Percentiles rank a stretch among this genome's conserved stretches.
Evolutionary conservation across 2,329 filamentous ascomycete genomes (phyloP).

Genomic region (Rhexocercosporidium sp.): DNA sequence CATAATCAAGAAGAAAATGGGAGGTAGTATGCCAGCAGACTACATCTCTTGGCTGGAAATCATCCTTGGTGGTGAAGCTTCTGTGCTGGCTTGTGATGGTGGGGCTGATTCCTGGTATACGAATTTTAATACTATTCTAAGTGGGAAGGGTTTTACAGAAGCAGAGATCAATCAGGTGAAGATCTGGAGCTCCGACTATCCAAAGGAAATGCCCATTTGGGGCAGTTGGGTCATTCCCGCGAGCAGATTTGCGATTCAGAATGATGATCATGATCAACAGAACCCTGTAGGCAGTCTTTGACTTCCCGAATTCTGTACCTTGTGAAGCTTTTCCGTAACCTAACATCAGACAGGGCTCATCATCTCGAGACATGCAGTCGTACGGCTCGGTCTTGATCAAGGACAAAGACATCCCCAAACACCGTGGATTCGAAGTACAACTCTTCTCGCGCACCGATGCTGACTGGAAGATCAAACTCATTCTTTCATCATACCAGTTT

Average conservation of each 20-base stretch:
- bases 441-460: slow-evolving; percentile 41
- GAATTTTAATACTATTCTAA: slow-evolving; percentile 37
- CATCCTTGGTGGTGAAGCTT: slow-evolving; percentile 39
- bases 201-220: slow-evolving; percentile 34
- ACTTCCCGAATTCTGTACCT: not conserved
- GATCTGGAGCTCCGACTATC: slow-evolving; percentile 41
- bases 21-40: slow-evolving; percentile 38
- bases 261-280: slow-evolving; percentile 43
- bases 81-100: slow-evolving; percentile 37
- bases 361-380: slow-evolving; percentile 40
- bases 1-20: slow-evolving; percentile 37
- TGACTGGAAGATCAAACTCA: slow-evolving; percentile 39
- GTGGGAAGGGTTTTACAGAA: slow-evolving; percentile 31
- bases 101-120: slow-evolving; percentile 39
- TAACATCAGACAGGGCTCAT: slow-evolving; percentile 32
- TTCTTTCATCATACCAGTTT: slow-evolving; percentile 40
- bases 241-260: slow-evolving; percentile 39
- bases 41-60: slow-evolving; percentile 42
- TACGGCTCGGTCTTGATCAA: slow-evolving; percentile 40
- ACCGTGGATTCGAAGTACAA: slow-evolving; percentile 39
- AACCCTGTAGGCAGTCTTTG: slow-evolving; percentile 26
- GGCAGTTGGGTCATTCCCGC: slow-evolving; percentile 20
- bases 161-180: slow-evolving; percentile 39
- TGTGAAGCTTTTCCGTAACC: not conserved
- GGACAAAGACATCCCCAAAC: slow-evolving; percentile 38